Evolutionary conservation across 1,284 basidiomycete genomes (phyloP).

Genomic region (Microbotryomycetes sp.): DNA sequence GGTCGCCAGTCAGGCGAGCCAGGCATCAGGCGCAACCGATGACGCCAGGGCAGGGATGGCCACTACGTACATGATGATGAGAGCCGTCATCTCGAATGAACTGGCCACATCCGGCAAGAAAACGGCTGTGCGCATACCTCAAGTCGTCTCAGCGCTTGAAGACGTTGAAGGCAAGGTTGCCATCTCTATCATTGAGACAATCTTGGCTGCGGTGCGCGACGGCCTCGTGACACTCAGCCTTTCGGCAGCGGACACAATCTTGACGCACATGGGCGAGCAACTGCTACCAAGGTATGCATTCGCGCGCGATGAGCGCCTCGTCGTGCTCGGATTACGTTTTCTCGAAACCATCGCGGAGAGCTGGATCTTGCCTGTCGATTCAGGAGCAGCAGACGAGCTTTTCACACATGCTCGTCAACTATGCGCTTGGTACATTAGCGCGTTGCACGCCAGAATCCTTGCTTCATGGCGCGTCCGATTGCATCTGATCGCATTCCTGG

Average conservation of each 20-base stretch:
- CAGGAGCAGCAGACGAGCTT: conserved; percentile 41
- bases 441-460: conserved; percentile 47
- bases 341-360: conserved; percentile 57
- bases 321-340: conserved; percentile 54
- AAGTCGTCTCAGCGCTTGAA: conserved; percentile 55
- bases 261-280: conserved; percentile 51
- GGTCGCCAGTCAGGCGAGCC: conserved; percentile 41
- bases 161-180: conserved; percentile 51
- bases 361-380: conserved; percentile 52
- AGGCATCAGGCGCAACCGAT: conserved; percentile 24
- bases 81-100: conserved; percentile 20
- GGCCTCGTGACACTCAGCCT: conserved; percentile 51
- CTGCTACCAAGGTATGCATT: conserved; percentile 56
- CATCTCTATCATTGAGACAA: conserved; percentile 51
- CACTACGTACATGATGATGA: not conserved
- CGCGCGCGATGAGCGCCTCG: conserved; percentile 51
- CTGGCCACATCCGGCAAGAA: conserved; percentile 13
- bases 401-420: conserved; percentile 49
- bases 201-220: conserved; percentile 53
- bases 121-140: conserved; percentile 28
- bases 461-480: conserved; percentile 59
- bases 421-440: conserved; percentile 50
- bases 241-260: conserved; percentile 47
- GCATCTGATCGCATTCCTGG: conserved; percentile 60
- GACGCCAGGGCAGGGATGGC: not conserved